Base-by-base conservation (phyloP, 2,329 filamentous ascomycete species). In the Alternaria viburni region DNA sequence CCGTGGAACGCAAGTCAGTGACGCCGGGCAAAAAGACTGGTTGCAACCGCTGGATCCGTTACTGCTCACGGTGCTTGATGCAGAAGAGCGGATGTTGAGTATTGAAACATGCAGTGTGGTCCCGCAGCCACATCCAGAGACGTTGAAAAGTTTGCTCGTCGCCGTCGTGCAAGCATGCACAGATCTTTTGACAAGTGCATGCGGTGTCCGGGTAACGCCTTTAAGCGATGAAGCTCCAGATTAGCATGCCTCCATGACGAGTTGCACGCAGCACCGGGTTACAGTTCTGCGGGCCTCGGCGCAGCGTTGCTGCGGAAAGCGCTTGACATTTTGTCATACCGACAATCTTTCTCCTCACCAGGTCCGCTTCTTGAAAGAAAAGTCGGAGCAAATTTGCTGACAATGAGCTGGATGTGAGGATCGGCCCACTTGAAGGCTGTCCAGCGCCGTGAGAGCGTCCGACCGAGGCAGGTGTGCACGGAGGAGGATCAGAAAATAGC, bases 81-180 rank as follows among this genome's bases (percentile, higher is more conserved):
- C 49, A 61, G 59, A 47, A 61, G 60, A 54, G 51, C 36, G 57
- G 54, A 47, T 56, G 69, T 64, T 68, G 62, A 69, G 49, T 67
- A 74, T 69, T 70, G 73, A 74, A 67, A 74, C 67, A 68, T 71
- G 70, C 69, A 71, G 69, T 45, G 54, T 67, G 67, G 59, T 63
- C 52, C 65, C 67, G 69, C 68, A 68, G 67, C 63, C 68, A 66
- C 58, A 47, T 64, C 64, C 67, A 52, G 62, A 68, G 67, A 68
- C 67, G 66, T 66, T 62, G 63, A 69, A 71, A 71, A 74, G 74
- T 77, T 77, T 77, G 74, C 76, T 75, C 54, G 64, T 56, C 49
- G 64, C 50, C 59, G 69, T 69, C 44, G 69, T 69, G 67, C 69
- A 67, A 67, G 61, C 41, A 65, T 69, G 70, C 69, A 72, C 66